Percentiles rank a stretch among this genome's conserved stretches.
Conservation (phyloP, 495 filamentous ascomycete species). For the Lophiotrema nucula region DNA sequence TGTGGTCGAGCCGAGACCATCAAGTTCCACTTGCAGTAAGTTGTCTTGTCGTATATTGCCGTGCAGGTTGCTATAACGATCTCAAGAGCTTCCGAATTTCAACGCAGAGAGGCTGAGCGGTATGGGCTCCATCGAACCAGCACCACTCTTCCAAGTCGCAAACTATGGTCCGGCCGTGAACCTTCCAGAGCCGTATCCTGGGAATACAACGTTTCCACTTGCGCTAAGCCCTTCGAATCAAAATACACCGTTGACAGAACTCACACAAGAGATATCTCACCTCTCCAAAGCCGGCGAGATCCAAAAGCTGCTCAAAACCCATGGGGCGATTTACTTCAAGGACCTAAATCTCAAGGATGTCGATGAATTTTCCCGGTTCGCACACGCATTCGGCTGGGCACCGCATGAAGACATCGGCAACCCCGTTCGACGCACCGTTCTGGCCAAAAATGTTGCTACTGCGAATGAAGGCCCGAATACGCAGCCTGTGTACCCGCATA, state of each 20-base stretch:
- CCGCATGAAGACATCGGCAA: slow-evolving; percentile 22
- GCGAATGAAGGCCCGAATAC: slow-evolving; percentile 22
- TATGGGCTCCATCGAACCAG: not conserved
- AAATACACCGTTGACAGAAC: not conserved
- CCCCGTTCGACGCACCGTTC: slow-evolving; percentile 9
- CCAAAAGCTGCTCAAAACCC: slow-evolving; percentile 2
- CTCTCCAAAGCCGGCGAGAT: not conserved
- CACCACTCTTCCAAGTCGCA: not conserved
- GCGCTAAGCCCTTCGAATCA: slow-evolving; percentile 3
- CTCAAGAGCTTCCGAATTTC: no score
- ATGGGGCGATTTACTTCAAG: slow-evolving; percentile 19
- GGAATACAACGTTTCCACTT: slow-evolving; percentile 12
- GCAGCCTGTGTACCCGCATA: slow-evolving; percentile 22
- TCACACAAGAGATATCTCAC: slow-evolving; percentile 1
- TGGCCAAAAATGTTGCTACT: slow-evolving; percentile 15
- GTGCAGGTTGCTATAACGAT: no score
- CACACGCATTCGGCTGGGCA: slow-evolving; percentile 12
- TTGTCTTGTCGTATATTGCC: no score
- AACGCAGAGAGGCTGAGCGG: no score
- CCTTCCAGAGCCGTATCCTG: slow-evolving; percentile 7
- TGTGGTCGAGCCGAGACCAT: no score
- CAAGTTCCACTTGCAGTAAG: no score
- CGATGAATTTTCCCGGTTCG: slow-evolving; percentile 18
- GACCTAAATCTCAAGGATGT: not conserved
- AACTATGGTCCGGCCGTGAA: slow-evolving; percentile 6